These are phyloP conservation scores for Hordeum vulgare DNA, from an alignment of 176 grass and related monocot genomes.

Conservation along the genomic window MorexV3_pseudomolecules_assembly NC_058522.1:512929513-512930012, in stretches of 20 bases:
- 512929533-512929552: slow-evolving; percentile 47
- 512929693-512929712: slow-evolving; percentile 45
- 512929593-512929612: slow-evolving; percentile 37
- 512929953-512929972: neutral
- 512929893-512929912: neutral
- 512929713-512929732: slow-evolving; percentile 56
- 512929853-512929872: slow-evolving; percentile 30
- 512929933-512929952: slow-evolving; percentile 6
- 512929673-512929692: slow-evolving; percentile 12
- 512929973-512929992: slow-evolving; percentile 14
- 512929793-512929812: neutral
- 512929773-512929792: slow-evolving; percentile 25
- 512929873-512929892: slow-evolving; percentile 32
- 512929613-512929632: neutral
- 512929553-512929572: slow-evolving; percentile 78
- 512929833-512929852: slow-evolving; percentile 27
- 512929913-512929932: neutral
- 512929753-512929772: neutral
- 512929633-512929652: slow-evolving; percentile 8
- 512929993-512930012: slow-evolving; percentile 32
- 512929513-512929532: neutral
- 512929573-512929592: slow-evolving; percentile 48
- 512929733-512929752: neutral
- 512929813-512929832: slow-evolving; percentile 13
- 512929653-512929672: neutral